Base-by-base conservation (phyloP, 163 green algal genomes). In the Chlamydomonas reinhardtii region DNA sequence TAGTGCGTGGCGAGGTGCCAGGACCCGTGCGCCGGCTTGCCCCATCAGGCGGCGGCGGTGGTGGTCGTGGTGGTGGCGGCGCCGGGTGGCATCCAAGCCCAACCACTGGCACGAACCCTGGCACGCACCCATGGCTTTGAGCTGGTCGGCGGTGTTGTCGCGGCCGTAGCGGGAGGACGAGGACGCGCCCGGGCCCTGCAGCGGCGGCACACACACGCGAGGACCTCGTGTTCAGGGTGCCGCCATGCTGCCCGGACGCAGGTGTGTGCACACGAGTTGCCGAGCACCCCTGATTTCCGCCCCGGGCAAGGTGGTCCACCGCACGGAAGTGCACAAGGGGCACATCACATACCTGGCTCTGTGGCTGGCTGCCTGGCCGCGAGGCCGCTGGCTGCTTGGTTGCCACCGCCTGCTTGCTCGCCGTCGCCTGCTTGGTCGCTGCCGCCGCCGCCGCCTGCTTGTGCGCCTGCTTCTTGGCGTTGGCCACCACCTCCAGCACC, bases 161-260 rank as follows among this genome's bases (percentile, higher is more conserved):
- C 95, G 92, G 65, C 96, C 93, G 74, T 95, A 94, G 22, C 95
- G 91, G 4, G 92, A 95, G 6, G 92, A 89, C 73, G 91, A 37
- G 56, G 20, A 20, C 37, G 25, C 17, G 79, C 35, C n/a, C 39
- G 20, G 6, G 22, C 25, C 25, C 24, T 48, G 56, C 34, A 43
- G 37, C 19, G 31, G 62, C n/a, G 16, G 24, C 37, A n/a, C n/a
- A 59, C 9, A 6, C 43, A 59, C 24, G 61, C 24, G 39, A 68
- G 32, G 16, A 32, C 61, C 6, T 27, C 59, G n/a, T n/a, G n/a
- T n/a, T n/a, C n/a, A n/a, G n/a, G n/a, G n/a, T n/a, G n/a, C n/a
- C n/a, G n/a, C n/a, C n/a, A n/a, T n/a, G n/a, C n/a, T n/a, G n/a
- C n/a, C n/a, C n/a, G n/a, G n/a, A n/a, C n/a, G n/a, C n/a, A n/a